A percentile compares a stretch with the other conserved stretches of the same genome.
These are phyloP conservation scores for Talaromyces funiculosus DNA, from an alignment of 2,329 filamentous ascomycete genomes.

Conservation along the genomic window DNA sequence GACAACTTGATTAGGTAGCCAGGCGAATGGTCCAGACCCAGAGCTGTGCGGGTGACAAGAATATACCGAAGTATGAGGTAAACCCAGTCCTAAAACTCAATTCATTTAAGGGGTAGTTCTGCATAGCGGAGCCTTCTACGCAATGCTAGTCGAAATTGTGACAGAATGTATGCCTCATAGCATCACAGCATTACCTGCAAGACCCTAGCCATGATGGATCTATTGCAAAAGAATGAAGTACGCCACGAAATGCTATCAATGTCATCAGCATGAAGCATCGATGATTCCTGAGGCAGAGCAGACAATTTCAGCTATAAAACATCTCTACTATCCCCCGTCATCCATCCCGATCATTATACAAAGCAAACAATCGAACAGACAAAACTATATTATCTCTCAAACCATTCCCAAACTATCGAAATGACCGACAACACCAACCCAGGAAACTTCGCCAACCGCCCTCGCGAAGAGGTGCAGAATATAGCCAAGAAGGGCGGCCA, in stretches of 20 bases:
- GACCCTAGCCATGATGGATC: background rate
- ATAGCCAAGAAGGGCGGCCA: conserved; percentile 48
- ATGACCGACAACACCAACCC: conserved; percentile 36
- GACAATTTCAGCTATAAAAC: background rate
- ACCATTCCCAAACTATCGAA: background rate
- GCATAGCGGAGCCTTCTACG: too few relatives aligned
- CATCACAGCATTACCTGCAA: background rate
- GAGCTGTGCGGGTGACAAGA: background rate
- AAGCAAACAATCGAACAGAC: background rate
- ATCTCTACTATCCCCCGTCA: too few relatives aligned
- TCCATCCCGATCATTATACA: background rate
- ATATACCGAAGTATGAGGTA: too few relatives aligned
- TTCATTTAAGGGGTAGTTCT: too few relatives aligned
- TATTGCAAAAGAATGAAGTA: background rate
- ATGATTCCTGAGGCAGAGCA: background rate
- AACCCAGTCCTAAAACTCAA: too few relatives aligned
- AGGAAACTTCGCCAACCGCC: conserved; percentile 49
- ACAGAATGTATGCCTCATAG: background rate
- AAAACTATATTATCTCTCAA: background rate
- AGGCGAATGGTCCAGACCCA: background rate
- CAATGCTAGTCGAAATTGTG: too few relatives aligned
- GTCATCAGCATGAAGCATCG: background rate
- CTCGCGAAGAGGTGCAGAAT: conserved; percentile 45
- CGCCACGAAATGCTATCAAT: background rate
- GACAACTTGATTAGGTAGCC: background rate